Evolutionary conservation across 2,329 filamentous ascomycete genomes (phyloP).

Genomic region (Fusarium anthophilum): DNA sequence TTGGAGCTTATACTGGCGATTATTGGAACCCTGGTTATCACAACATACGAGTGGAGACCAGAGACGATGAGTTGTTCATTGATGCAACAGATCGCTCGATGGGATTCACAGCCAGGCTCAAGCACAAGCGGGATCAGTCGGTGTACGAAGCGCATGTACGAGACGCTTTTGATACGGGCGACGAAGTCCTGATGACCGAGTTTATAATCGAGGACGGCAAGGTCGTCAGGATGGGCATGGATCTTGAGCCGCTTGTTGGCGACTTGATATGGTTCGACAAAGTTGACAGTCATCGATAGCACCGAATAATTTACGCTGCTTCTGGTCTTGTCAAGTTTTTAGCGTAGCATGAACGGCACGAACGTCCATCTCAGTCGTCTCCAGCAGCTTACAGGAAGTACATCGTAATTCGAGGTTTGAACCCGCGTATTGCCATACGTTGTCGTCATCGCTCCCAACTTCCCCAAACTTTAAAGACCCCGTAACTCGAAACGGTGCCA

Average conservation of each 20-base stretch:
- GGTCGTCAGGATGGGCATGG: slow-evolving; percentile 27
- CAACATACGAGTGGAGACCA: slow-evolving; percentile 32
- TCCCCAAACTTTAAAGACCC: not conserved
- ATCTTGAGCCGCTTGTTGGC: slow-evolving; percentile 23
- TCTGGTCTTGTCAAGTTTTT: not conserved
- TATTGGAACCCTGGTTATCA: slow-evolving; percentile 44
- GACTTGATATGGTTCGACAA: slow-evolving; percentile 38
- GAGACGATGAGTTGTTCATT: slow-evolving; percentile 31
- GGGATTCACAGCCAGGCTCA: slow-evolving; percentile 38
- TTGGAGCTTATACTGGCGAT: slow-evolving; percentile 31
- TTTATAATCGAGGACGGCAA: slow-evolving; percentile 30
- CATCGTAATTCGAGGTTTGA: accelerated
- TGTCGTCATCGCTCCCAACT: slow-evolving; percentile 9
- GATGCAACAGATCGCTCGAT: slow-evolving; percentile 43
- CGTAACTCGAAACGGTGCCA: not conserved
- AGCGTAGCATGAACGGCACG: not conserved
- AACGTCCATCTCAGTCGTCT: not conserved
- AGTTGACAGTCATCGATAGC: not conserved
- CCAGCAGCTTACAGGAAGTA: not conserved
- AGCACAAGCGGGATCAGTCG: slow-evolving; percentile 29
- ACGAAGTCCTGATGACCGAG: slow-evolving; percentile 16
- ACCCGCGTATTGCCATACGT: not conserved
- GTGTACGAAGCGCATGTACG: slow-evolving; percentile 29
- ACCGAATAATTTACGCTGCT: accelerated
- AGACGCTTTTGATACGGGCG: slow-evolving; percentile 23